Evolutionary conservation across 495 filamentous ascomycete species (phyloP), one percentile per base, ranked within the genome.

Genomic region (Patellaria atrata): DNA sequence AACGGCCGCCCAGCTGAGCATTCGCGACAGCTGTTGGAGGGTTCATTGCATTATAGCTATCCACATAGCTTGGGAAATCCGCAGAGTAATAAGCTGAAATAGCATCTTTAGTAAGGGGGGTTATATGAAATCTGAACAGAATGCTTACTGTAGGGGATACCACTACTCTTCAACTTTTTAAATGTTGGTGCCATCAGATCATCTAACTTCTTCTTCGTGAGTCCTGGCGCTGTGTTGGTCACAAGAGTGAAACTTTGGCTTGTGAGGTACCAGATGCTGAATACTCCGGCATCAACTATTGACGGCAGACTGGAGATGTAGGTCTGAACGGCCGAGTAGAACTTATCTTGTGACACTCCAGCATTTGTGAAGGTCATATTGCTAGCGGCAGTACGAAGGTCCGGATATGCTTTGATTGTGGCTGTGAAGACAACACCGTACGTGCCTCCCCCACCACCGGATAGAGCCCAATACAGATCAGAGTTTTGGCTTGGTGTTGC

Each of bases 401-500:
- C 40, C 17, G 40, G 40, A 27, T 39, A 31, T 6, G 40, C 44
- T 27, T 42, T 43, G 3, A 26, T 37, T 27, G 44, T 47, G 3
- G 44, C 4, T 1, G 40, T 39, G n/a, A 43, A 16, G 11, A 36
- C 32, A 15, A 40, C 35, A n/a, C 35, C 44, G 27, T 35, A 47
- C 3, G 40, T 43, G 2, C 40, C 44, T 15, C 17, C 31, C 9
- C 45, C 45, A 10, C 41, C 45, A 10, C 42, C 45, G 16, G 13
- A 10, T 5, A 49, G 38, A 3, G 37, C 42, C 41, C 42, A 45
- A 27, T 38, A 49, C 8, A 49, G 34, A 14, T 35, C 30, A 8
- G 22, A n/a, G 30, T 34, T 9, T 2, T 28, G 7, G 12, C 11
- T 9, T 13, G 22, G 12, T 9, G 6, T 16, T 6, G 30, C 38